phyloP scores from a whole-genome alignment of 192 early-diverging fungal genomes.

The Coemansia reversa region DNA sequence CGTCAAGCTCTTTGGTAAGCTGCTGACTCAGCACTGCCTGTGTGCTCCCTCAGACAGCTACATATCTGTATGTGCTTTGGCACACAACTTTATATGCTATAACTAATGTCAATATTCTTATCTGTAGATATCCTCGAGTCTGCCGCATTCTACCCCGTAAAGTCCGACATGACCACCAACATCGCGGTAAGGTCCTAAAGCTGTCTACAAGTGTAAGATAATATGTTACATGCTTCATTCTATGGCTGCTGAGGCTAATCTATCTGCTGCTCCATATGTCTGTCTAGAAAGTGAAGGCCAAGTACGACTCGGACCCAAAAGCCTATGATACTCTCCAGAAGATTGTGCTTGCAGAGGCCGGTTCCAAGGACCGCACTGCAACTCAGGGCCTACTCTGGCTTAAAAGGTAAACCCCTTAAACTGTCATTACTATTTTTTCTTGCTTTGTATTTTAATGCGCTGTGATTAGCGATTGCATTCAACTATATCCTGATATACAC shows the following conservation, averaged over 20 bases:
- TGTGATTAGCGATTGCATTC: no score
- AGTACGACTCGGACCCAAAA: conserved; percentile 65
- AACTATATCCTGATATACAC: no score
- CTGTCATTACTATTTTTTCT: no score
- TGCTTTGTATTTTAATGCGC: no score
- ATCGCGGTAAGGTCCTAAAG: conserved; percentile 52
- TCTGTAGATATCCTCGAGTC: conserved; percentile 65
- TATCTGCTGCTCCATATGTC: neutral
- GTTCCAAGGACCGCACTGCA: conserved; percentile 80
- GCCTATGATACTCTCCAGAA: conserved; percentile 79
- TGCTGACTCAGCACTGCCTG: no score
- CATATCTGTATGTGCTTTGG: no score
- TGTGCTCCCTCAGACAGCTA: conserved; percentile 1
- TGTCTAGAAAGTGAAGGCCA: conserved; percentile 62
- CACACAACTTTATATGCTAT: no score
- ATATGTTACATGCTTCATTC: neutral
- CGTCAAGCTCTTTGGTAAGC: conserved; percentile 61
- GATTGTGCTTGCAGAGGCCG: conserved; percentile 70
- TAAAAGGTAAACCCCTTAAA: conserved; percentile 60
- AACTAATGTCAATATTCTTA: neutral
- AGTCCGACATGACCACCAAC: conserved; percentile 91
- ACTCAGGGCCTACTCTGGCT: conserved; percentile 94
- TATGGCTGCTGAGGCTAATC: conserved; percentile 2
- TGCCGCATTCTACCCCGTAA: conserved; percentile 81
- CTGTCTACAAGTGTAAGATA: no score